Conservation (phyloP, 148 eudicot genomes). For the Oxyria digyna region DNA sequence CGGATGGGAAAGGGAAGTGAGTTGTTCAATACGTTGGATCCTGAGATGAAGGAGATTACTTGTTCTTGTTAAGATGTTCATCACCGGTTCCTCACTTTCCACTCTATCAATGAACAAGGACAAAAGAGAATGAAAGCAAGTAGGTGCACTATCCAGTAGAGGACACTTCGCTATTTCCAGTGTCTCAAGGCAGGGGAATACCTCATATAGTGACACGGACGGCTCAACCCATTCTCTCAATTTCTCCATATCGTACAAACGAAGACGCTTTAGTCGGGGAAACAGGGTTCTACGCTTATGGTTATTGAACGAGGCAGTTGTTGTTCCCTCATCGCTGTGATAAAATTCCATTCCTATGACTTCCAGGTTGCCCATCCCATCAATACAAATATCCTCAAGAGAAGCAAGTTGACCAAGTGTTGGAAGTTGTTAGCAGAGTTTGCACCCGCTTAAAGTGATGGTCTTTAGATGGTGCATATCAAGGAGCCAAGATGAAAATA, state of each 20-base stretch:
- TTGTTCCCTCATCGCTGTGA: not conserved
- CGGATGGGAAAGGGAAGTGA: not conserved
- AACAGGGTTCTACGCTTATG: not conserved
- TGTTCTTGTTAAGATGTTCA: not conserved
- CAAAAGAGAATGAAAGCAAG: not conserved
- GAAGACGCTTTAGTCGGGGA: not conserved
- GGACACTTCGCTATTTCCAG: not conserved
- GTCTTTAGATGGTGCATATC: not conserved
- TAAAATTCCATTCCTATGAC: not conserved
- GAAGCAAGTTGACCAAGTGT: too few relatives aligned
- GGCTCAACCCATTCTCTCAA: not conserved
- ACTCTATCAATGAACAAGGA: not conserved
- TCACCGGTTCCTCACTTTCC: not conserved
- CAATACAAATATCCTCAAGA: too few relatives aligned
- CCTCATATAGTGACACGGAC: not conserved
- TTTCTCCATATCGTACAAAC: not conserved
- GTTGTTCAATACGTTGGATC: not conserved
- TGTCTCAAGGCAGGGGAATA: not conserved
- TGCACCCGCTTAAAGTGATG: not conserved
- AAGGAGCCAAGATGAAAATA: too few relatives aligned
- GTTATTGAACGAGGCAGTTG: too few relatives aligned
- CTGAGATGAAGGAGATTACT: not conserved
- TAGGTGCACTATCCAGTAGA: not conserved
- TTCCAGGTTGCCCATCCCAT: not conserved
- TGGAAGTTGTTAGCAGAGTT: not conserved